Conservation (phyloP, 2,329 filamentous ascomycete genomes). For the Nemania abortiva region DNA sequence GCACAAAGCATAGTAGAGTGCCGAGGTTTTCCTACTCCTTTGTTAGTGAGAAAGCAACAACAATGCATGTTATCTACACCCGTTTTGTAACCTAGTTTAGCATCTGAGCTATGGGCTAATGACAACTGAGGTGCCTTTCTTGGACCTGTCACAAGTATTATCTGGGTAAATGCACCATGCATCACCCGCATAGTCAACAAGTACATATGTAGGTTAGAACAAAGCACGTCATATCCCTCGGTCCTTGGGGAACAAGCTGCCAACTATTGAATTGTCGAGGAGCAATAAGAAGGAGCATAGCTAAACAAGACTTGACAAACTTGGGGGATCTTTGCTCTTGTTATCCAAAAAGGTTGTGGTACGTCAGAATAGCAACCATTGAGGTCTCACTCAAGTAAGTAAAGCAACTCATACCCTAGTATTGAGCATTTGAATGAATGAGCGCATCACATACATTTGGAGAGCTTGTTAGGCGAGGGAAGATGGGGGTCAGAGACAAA, state of each 20-base stretch:
- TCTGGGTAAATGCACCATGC: conserved; percentile 26
- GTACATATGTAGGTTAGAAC: background rate
- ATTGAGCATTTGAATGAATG: too few species aligned
- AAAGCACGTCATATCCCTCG: background rate
- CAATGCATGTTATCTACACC: background rate
- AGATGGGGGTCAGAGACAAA: too few species aligned
- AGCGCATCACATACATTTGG: too few species aligned
- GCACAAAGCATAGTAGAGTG: conserved; percentile 10
- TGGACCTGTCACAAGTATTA: conserved; percentile 14
- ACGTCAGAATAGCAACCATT: too few species aligned
- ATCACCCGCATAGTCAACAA: conserved; percentile 24
- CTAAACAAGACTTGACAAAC: too few species aligned
- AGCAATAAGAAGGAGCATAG: background rate
- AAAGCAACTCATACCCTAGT: too few species aligned
- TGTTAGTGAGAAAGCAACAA: conserved; percentile 5
- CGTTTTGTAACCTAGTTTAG: background rate
- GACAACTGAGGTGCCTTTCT: background rate
- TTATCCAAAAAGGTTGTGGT: too few species aligned
- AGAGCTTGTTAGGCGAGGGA: too few species aligned
- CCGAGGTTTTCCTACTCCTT: conserved; percentile 18
- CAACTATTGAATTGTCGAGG: background rate
- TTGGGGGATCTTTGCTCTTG: too few species aligned
- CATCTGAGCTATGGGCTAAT: background rate
- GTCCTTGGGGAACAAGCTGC: background rate
- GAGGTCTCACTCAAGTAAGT: too few species aligned